phyloP scores from a whole-genome alignment of 345 rosid genomes.

The Lepidium sativum region DNA sequence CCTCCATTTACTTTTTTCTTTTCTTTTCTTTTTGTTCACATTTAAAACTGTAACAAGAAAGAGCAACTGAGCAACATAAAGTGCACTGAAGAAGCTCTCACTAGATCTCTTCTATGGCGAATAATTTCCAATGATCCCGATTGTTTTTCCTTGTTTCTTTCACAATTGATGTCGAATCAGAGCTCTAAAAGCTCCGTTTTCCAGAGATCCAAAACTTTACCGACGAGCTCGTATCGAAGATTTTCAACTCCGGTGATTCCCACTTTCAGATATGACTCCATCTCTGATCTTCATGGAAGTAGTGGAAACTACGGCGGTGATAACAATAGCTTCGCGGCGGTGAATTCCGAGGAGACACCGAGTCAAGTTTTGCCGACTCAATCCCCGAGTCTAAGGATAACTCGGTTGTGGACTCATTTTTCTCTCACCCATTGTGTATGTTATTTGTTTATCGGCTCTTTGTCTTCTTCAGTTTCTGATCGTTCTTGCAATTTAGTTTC shows the following conservation, averaged over 20 bases:
- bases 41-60: not conserved
- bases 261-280: conserved; percentile 38
- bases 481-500: not conserved
- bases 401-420: conserved; percentile 27
- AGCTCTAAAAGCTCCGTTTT: conserved; percentile 31
- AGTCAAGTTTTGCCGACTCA: conserved; percentile 29
- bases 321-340: conserved; percentile 17
- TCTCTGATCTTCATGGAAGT: conserved; percentile 35
- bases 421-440: conserved; percentile 18
- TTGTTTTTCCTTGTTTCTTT: not conserved
- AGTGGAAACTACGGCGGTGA: not conserved
- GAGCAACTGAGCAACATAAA: not conserved
- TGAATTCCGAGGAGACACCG: conserved; percentile 26
- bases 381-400: conserved; percentile 28
- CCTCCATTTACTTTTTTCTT: conserved; percentile 6
- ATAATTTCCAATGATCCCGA: not conserved
- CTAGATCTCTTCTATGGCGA: conserved; percentile 12
- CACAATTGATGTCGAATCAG: conserved; percentile 3
- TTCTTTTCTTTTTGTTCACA: not conserved
- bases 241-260: conserved; percentile 58
- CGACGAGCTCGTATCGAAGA: conserved; percentile 35
- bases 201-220: conserved; percentile 41
- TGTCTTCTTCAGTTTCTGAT: not conserved
- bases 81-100: conserved; percentile 9
- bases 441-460: not conserved